Conservation (phyloP, 208 protist species). For the Blechomonas ayalai region DNA sequence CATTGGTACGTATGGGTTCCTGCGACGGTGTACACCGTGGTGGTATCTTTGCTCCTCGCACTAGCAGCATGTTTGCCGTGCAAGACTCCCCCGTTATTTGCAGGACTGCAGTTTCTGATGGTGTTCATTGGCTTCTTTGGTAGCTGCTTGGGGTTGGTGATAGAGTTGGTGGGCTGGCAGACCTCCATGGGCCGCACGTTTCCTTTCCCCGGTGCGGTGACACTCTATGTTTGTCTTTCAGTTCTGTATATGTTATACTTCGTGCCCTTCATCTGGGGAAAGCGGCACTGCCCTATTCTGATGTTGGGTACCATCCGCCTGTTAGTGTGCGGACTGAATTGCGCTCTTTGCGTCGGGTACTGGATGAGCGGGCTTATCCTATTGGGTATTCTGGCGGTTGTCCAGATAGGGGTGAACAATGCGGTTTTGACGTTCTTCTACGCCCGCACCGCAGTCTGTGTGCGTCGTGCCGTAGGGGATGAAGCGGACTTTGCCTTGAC, state of each 20-base stretch:
- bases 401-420: conserved; percentile 50
- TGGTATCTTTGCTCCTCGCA: conserved; percentile 19
- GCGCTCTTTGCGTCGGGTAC: conserved; percentile 51
- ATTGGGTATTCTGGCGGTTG: conserved; percentile 32
- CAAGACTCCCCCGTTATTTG: conserved; percentile 14
- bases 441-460: conserved; percentile 29
- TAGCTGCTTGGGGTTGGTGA: conserved; percentile 43
- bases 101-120: conserved; percentile 17
- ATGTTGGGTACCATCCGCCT: conserved; percentile 28
- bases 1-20: conserved; percentile 62
- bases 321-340: conserved; percentile 51
- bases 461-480: conserved; percentile 8
- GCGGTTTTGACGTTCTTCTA: conserved; percentile 34
- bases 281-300: conserved; percentile 19
- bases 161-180: conserved; percentile 56
- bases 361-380: conserved; percentile 50
- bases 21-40: conserved; percentile 29
- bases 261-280: conserved; percentile 8
- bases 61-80: conserved; percentile 9
- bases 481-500: conserved; percentile 21
- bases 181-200: conserved; percentile 40
- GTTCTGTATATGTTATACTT: conserved; percentile 36
- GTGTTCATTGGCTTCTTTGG: conserved; percentile 55
- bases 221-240: conserved; percentile 49
- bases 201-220: conserved; percentile 54